These are phyloP conservation scores for Sporisorium reilianum DNA, from an alignment of 1,284 basidiomycete species.

Conservation along the genomic window DNA sequence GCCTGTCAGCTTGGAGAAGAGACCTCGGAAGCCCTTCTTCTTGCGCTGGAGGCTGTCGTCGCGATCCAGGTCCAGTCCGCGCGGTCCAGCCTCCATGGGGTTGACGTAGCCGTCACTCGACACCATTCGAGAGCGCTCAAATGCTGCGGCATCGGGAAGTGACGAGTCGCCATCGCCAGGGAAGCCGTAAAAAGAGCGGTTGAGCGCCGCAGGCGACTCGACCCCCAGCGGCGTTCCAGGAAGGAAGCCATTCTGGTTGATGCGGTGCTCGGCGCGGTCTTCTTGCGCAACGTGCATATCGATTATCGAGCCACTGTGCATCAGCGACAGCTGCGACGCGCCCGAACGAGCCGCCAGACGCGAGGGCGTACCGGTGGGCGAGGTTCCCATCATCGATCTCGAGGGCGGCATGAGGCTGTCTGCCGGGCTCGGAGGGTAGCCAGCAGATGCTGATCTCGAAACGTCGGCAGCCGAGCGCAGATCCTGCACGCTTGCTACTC, in stretches of 20 bases:
- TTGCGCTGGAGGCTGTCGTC: conserved; percentile 48
- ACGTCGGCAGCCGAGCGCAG: conserved; percentile 45
- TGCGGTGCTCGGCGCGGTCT: conserved; percentile 51
- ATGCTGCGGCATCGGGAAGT: conserved; percentile 32
- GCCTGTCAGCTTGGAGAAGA: conserved; percentile 55
- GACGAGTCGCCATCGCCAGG: conserved; percentile 55
- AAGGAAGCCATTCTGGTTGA: conserved; percentile 56
- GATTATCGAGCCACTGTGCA: conserved; percentile 70
- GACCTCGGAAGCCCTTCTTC: conserved; percentile 56
- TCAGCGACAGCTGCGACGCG: conserved; percentile 65
- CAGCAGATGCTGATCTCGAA: conserved; percentile 32
- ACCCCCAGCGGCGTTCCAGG: conserved; percentile 46
- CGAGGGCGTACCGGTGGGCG: conserved; percentile 38
- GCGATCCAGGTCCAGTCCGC: conserved; percentile 26
- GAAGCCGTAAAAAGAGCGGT: conserved; percentile 56
- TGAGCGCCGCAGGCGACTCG: conserved; percentile 46
- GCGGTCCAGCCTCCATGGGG: conserved; percentile 44
- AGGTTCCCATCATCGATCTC: conserved; percentile 54
- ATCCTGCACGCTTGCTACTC: conserved; percentile 55
- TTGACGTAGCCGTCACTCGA: conserved; percentile 47
- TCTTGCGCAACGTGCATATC: conserved; percentile 71
- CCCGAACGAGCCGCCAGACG: conserved; percentile 39
- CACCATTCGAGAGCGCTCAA: conserved; percentile 41
- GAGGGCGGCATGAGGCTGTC: conserved; percentile 59
- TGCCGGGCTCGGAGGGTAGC: conserved; percentile 33